These are phyloP conservation scores for Vachellia pachyceras DNA, from an alignment of 306 rosid genomes.

Conservation along the genomic window DNA sequence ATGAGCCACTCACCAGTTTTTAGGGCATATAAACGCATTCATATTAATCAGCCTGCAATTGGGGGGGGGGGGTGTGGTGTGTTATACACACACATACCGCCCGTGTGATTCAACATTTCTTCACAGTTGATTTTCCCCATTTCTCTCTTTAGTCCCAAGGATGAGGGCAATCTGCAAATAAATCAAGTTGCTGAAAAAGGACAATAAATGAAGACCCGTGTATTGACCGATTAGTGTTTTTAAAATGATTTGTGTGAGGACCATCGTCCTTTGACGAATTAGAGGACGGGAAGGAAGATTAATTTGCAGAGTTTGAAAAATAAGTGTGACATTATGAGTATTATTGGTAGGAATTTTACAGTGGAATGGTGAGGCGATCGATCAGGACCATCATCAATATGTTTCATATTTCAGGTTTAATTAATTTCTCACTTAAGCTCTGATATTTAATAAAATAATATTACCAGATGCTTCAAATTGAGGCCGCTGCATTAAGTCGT, in stretches of 20 bases:
- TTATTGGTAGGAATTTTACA: constrained; percentile 36
- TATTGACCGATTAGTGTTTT: constrained; percentile 17
- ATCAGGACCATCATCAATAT: background rate
- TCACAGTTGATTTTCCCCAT: background rate
- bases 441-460: background rate
- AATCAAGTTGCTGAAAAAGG: background rate
- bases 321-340: background rate
- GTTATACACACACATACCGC: too few species aligned
- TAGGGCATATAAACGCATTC: background rate
- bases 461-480: background rate
- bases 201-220: constrained; percentile 12
- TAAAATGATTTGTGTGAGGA: background rate
- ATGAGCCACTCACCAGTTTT: background rate
- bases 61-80: too few species aligned
- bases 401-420: background rate
- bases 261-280: constrained; percentile 10
- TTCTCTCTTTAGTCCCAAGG: background rate
- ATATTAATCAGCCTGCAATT: background rate
- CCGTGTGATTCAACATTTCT: background rate
- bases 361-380: background rate
- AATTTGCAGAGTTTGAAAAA: constrained; percentile 4
- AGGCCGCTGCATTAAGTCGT: background rate
- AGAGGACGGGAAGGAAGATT: background rate
- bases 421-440: constrained; percentile 18
- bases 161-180: background rate